Evolutionary conservation across 495 filamentous ascomycete species (phyloP).

Genomic region (Podospora tetraspora): DNA sequence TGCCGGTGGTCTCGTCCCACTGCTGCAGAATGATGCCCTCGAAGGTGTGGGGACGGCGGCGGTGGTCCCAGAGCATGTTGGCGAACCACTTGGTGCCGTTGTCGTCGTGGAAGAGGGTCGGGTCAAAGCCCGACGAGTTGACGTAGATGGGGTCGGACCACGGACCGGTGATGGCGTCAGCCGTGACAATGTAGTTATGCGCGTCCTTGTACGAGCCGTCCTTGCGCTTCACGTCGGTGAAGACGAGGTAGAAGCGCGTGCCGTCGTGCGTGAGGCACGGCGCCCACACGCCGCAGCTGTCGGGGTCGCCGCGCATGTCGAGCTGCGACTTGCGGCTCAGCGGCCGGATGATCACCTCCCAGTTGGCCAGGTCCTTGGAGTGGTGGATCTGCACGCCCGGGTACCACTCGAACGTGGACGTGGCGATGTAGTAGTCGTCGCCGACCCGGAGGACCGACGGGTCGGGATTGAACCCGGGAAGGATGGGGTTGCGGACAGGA

Average conservation of each 20-base stretch:
- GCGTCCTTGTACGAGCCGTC: constrained; percentile 52
- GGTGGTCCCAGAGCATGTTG: constrained; percentile 52
- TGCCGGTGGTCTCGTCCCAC: constrained; percentile 39
- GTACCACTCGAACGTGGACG: constrained; percentile 59
- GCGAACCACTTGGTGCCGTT: constrained; percentile 52
- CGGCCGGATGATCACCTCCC: constrained; percentile 55
- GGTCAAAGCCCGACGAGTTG: constrained; percentile 54
- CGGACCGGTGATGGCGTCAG: constrained; percentile 44
- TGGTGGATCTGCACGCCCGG: constrained; percentile 57
- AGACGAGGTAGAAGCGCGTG: constrained; percentile 53
- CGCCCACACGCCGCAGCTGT: constrained; percentile 61
- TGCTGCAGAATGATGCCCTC: constrained; percentile 48
- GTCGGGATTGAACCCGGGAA: constrained; percentile 60
- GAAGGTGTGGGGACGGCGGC: constrained; percentile 40
- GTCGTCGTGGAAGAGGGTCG: constrained; percentile 54
- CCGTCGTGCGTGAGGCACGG: constrained; percentile 56
- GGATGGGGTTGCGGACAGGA: constrained; percentile 51
- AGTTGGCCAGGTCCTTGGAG: constrained; percentile 53
- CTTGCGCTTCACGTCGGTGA: constrained; percentile 53
- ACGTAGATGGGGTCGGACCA: constrained; percentile 53
- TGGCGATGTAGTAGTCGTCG: constrained; percentile 57
- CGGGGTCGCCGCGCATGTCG: constrained; percentile 54
- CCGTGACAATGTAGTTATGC: constrained; percentile 50
- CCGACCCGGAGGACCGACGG: constrained; percentile 55
- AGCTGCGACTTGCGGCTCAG: constrained; percentile 54